Base-by-base conservation (phyloP, 2,329 filamentous ascomycete species). In the Alternaria postmessia region DNA sequence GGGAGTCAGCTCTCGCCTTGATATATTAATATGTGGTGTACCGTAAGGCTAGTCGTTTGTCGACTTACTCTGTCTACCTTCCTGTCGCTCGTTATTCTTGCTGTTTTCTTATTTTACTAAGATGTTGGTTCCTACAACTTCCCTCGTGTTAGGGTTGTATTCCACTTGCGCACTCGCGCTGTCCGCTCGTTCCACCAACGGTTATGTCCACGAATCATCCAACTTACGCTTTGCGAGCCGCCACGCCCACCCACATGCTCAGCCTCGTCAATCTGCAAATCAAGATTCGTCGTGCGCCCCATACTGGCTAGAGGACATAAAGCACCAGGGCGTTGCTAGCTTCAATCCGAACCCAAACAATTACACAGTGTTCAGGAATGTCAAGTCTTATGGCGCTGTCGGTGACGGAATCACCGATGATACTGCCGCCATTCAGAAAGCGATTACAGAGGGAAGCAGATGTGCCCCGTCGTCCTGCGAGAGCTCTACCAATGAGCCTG, bases 361-460 rank as follows among this genome's bases (percentile, higher is more conserved):
- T 4, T 82, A 81, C 54, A 67, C 75, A 7, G 68, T 81, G 2
- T 82, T 77, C 62, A 71, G 81, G 47, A 81, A 81, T 57, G 80
- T 82, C 8, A 79, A 78, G 57, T 76, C 79, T 43, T 81, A 76
- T 60, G 79, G 79, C 2, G 80, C 81, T 34, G 72, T 65, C 46
- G 75, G 75, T 1, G 75, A 78, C 53, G 75, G 75, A 18, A 54
- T 70, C 7, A 74, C 72, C 5, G 75, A 77, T 55, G 75, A 88
- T 63, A 87, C 86, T 16, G 81, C 77, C 9, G 86, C 86, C 5
- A 88, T 88, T 62, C 80, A 82, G 49, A 65, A 51, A 51, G 81
- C 81, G 20, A 81, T 82, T 38, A 76, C 71, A 2, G 71, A 73
- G 26, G 80, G 81, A 3, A 73, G 65, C 18, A 73, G 81, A 34